Evolutionary conservation across 768 basidiomycete genomes (phyloP).

Genomic region (Pulveroboletus ravenelii): DNA sequence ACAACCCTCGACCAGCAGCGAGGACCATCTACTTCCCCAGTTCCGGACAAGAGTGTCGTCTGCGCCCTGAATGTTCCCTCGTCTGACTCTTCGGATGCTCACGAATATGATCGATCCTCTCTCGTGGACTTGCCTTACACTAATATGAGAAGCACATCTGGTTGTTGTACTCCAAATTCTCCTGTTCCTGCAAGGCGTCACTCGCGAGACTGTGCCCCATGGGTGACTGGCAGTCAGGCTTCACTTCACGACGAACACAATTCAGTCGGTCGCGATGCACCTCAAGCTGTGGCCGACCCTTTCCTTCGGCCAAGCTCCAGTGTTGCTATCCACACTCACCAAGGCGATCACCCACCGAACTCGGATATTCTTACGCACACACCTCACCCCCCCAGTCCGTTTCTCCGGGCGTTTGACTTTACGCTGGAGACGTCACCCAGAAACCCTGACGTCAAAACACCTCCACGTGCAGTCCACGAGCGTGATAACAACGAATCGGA

Average conservation of each 20-base stretch:
- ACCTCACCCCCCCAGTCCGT: neutral
- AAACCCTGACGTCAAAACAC: too few relatives aligned
- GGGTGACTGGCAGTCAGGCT: slow-evolving; percentile 9
- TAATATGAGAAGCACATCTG: slow-evolving; percentile 11
- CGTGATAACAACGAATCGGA: neutral
- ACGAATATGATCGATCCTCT: slow-evolving; percentile 4
- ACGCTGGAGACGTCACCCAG: neutral
- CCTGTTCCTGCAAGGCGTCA: slow-evolving; percentile 8
- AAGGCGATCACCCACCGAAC: neutral
- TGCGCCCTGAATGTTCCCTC: slow-evolving; percentile 18
- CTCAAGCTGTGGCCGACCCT: neutral
- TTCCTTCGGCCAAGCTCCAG: neutral
- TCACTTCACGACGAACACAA: slow-evolving; percentile 16
- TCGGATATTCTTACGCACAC: neutral
- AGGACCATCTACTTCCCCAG: neutral
- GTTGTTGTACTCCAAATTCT: slow-evolving; percentile 15
- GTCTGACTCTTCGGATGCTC: neutral
- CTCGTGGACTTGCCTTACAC: slow-evolving; percentile 11
- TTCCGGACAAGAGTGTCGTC: neutral
- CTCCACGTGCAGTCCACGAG: neutral
- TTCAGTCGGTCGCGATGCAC: neutral
- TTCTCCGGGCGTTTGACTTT: neutral
- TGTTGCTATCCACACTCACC: neutral
- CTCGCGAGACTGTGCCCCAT: neutral
- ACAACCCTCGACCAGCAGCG: neutral